Evolutionary conservation across 345 rosid species (phyloP).

Genomic region (Brassica nigra): DNA sequence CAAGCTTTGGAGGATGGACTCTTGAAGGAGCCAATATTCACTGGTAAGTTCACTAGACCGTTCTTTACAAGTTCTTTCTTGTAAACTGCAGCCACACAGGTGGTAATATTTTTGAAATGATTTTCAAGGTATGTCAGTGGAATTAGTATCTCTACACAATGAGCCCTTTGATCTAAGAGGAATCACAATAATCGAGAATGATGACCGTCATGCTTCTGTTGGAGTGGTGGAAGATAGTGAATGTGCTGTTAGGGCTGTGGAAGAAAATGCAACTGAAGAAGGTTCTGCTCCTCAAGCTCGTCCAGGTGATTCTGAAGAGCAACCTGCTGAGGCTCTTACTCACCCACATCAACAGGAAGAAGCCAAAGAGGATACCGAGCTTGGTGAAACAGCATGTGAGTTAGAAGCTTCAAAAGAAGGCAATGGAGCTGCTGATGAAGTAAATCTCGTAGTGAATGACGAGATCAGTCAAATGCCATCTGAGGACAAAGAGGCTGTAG

Average conservation of each 20-base stretch:
- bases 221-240: slow-evolving; percentile 48
- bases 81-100: slow-evolving; percentile 17
- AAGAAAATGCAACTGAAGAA: slow-evolving; percentile 48
- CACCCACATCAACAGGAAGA: slow-evolving; percentile 21
- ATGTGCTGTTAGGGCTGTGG: slow-evolving; percentile 42
- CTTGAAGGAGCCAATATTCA: slow-evolving; percentile 60
- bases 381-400: slow-evolving; percentile 45
- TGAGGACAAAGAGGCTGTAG: slow-evolving; percentile 45
- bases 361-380: slow-evolving; percentile 43
- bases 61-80: slow-evolving; percentile 22
- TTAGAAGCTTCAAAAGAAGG: slow-evolving; percentile 51
- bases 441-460: slow-evolving; percentile 34
- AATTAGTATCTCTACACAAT: slow-evolving; percentile 56
- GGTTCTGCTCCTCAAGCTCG: slow-evolving; percentile 25
- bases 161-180: slow-evolving; percentile 67
- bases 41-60: slow-evolving; percentile 60
- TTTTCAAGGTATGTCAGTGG: slow-evolving; percentile 71
- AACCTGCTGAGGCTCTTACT: slow-evolving; percentile 26
- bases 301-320: slow-evolving; percentile 23
- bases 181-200: slow-evolving; percentile 53
- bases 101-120: slow-evolving; percentile 18
- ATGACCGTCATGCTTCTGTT: slow-evolving; percentile 44
- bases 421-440: slow-evolving; percentile 48
- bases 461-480: slow-evolving; percentile 35
- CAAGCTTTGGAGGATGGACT: slow-evolving; percentile 76